Evolutionary conservation across 2,329 filamentous ascomycete genomes (phyloP).

Genomic region (Exophiala oligosperma): DNA sequence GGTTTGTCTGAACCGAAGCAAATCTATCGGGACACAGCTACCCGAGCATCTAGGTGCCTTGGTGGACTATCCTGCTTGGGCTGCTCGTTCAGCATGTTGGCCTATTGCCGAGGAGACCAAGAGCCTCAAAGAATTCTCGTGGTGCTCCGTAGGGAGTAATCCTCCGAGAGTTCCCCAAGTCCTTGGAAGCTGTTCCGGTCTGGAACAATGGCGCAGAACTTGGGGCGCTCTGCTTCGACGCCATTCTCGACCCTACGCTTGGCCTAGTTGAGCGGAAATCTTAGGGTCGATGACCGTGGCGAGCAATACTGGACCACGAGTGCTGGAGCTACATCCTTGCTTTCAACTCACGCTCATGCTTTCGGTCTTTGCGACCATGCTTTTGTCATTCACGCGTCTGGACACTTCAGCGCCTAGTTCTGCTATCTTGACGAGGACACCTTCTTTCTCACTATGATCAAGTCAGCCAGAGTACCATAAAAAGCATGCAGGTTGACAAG

Average conservation of each 20-base stretch:
- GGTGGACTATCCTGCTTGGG: not conserved
- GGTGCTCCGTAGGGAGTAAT: too few relatives aligned
- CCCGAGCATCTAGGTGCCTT: not conserved
- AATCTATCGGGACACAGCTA: not conserved
- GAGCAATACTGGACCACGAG: not conserved
- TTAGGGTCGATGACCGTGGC: too few relatives aligned
- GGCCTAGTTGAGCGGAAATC: too few relatives aligned
- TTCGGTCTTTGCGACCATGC: constrained; percentile 10
- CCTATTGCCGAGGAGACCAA: not conserved
- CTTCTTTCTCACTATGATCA: constrained; percentile 69
- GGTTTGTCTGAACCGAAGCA: not conserved
- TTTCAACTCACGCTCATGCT: constrained; percentile 1
- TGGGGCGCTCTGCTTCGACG: too few relatives aligned
- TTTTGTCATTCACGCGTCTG: constrained; percentile 8
- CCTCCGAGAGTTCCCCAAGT: too few relatives aligned
- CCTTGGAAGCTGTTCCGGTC: too few relatives aligned
- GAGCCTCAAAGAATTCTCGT: too few relatives aligned
- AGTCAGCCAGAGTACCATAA: not conserved
- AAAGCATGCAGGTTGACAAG: not conserved
- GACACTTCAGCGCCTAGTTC: constrained; percentile 21
- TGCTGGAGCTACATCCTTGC: not conserved
- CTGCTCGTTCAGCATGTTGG: not conserved
- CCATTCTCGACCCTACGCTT: too few relatives aligned
- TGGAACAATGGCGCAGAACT: too few relatives aligned
- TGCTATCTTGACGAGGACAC: constrained; percentile 66